Conservation (phyloP, 1,139 yeast genomes). For the Debaryomyces robertsiae region DNA sequence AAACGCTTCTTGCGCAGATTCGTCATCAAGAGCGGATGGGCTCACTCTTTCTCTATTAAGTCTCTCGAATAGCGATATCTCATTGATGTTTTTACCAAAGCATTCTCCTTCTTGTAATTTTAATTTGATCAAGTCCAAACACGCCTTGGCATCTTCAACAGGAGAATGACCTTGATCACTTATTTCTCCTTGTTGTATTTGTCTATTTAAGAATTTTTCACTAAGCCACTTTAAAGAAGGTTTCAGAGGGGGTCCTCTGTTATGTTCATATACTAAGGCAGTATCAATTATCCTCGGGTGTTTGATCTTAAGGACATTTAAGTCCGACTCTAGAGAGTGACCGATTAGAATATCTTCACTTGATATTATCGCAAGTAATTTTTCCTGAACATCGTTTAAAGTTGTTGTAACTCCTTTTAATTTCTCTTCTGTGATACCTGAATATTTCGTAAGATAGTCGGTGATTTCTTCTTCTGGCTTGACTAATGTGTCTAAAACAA, state of each 20-base stretch:
- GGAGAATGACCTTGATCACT: conserved; percentile 77
- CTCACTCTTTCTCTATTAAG: conserved; percentile 18
- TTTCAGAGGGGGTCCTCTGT: conserved; percentile 75
- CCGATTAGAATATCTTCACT: conserved; percentile 64
- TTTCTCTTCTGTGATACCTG: conserved; percentile 81
- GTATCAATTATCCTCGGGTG: conserved; percentile 75
- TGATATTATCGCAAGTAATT: conserved; percentile 44
- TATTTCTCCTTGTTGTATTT: conserved; percentile 61
- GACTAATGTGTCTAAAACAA: conserved; percentile 71
- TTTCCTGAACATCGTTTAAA: conserved; percentile 64
- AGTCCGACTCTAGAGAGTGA: conserved; percentile 72
- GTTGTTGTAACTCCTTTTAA: conserved; percentile 65
- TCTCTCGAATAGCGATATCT: conserved; percentile 31
- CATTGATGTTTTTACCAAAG: conserved; percentile 59
- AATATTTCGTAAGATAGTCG: conserved; percentile 79
- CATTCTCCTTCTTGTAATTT: conserved; percentile 67
- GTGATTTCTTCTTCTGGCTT: conserved; percentile 72
- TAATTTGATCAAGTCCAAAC: conserved; percentile 72
- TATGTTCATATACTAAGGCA: conserved; percentile 66
- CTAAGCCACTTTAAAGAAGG: conserved; percentile 77
- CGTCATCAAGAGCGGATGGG: conserved; percentile 9
- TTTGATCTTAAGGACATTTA: conserved; percentile 57
- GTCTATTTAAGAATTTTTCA: conserved; percentile 50
- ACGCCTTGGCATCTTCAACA: conserved; percentile 79
- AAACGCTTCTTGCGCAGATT: conserved; percentile 27